Base-by-base conservation (phyloP, 2,329 filamentous ascomycete genomes). In the Cercospora sp. region DNA sequence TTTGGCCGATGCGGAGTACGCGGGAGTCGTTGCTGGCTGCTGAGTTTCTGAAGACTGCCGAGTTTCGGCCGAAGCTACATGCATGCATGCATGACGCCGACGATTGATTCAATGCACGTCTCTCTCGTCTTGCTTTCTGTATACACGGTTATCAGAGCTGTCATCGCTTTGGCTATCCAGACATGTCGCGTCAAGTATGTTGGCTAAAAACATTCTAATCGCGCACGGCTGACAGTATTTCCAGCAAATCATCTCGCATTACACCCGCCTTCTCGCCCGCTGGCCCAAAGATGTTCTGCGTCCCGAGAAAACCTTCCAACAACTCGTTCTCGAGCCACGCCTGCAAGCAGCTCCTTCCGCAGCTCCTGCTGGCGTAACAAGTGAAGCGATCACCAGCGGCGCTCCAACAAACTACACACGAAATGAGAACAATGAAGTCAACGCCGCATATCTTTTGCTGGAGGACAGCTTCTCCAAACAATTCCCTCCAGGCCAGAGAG, bases 361-460 rank as follows among this genome's bases (percentile, higher is more conserved):
- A 21, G 16, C 49, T 26, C 62, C 62, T 5, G 49, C 62, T 12
- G 62, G 62, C 34, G 64, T 74, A 0, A 66, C 74, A 58, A 53
- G 40, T 61, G 49, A 64, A 40, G 30, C 18, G 7, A 57, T 64
- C 30, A 57, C 62, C 26, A 34, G 32, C 34, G 18, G 30, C 1
- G 24, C 28, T 21, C 6, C 32, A 10, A 43, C 62, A 4, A 57
- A 32, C n/a, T 64, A 64, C 16, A n/a, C 16, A 18, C 67, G 70
- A 45, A 58, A 73, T 57, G 84, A 86, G 69, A 73, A 80, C 34
- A 77, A 77, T 34, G 82, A 86, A 72, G 77, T 88, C 64, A 89
- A 88, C 72, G 87, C 86, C 4, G 82, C 89, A 1, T 87, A 86
- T 70, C 83, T 85, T 2, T 79, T 90, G n/a, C 79, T 90, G 2